phyloP scores from a whole-genome alignment of 2,329 filamentous ascomycete genomes.

The Pseudogymnoascus verrucosus region DNA sequence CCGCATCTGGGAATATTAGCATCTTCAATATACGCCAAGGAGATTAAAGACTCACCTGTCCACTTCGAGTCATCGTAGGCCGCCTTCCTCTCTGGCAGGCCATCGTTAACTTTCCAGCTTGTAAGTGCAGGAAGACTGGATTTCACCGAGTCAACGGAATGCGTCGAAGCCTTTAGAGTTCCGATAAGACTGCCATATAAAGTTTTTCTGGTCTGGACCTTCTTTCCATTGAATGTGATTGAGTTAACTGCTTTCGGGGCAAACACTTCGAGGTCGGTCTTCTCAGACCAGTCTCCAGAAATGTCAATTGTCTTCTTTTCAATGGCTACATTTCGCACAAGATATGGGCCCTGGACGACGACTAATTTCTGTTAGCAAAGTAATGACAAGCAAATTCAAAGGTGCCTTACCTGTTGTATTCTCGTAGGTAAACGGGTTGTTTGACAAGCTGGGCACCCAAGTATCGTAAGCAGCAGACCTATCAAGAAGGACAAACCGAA shows the following conservation, averaged over 20 bases:
- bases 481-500: constrained; percentile 45
- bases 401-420: neutral
- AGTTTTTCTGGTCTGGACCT: constrained; percentile 18
- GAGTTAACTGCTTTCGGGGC: constrained; percentile 37
- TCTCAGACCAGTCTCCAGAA: constrained; percentile 37
- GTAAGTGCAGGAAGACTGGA: constrained; percentile 16
- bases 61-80: constrained; percentile 35
- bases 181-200: constrained; percentile 33
- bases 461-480: constrained; percentile 46
- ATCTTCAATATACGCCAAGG: neutral
- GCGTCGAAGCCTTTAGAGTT: constrained; percentile 23
- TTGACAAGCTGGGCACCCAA: constrained; percentile 44
- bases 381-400: neutral
- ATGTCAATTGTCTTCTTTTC: constrained; percentile 33
- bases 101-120: constrained; percentile 33
- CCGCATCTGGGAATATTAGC: constrained; percentile 25
- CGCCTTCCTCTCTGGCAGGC: constrained; percentile 33
- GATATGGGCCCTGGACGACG: constrained; percentile 43
- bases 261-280: constrained; percentile 38
- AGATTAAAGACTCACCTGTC: constrained; percentile 24
- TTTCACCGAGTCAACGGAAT: constrained; percentile 13
- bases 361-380: constrained; percentile 27
- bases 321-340: constrained; percentile 38
- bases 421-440: neutral
- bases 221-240: constrained; percentile 45